Percentiles rank a stretch among this genome's conserved stretches.
These are phyloP conservation scores for Bipolaris oryzae DNA, from an alignment of 2,329 filamentous ascomycete genomes.

Conservation along the genomic window DNA sequence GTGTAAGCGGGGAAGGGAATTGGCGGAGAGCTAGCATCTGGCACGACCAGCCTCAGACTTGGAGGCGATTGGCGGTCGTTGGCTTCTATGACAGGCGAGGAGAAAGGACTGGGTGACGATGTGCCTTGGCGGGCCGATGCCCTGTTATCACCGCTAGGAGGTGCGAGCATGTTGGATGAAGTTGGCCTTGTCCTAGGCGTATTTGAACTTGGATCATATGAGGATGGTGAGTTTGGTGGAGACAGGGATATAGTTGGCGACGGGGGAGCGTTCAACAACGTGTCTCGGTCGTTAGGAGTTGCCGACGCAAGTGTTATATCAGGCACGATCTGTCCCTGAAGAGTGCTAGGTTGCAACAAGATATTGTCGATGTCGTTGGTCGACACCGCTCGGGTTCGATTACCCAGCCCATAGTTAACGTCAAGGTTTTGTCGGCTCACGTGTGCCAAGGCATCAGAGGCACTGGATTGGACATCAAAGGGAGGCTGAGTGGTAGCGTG, in stretches of 20 bases:
- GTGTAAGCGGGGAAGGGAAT: slow-evolving; percentile 73
- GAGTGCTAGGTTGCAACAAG: slow-evolving; percentile 50
- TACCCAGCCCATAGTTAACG: slow-evolving; percentile 34
- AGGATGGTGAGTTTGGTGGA: slow-evolving; percentile 44
- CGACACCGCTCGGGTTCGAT: slow-evolving; percentile 61
- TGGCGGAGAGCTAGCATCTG: slow-evolving; percentile 51
- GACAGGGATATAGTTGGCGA: slow-evolving; percentile 50
- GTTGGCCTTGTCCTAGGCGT: slow-evolving; percentile 27
- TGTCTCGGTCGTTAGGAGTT: slow-evolving; percentile 36
- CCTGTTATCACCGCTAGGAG: slow-evolving; percentile 46
- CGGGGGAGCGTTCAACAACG: slow-evolving; percentile 26
- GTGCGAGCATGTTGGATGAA: slow-evolving; percentile 42
- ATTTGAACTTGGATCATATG: slow-evolving; percentile 35
- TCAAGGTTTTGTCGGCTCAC: slow-evolving; percentile 37
- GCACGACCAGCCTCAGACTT: slow-evolving; percentile 52
- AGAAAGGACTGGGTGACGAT: slow-evolving; percentile 29
- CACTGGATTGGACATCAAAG: slow-evolving; percentile 35
- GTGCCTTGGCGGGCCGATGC: slow-evolving; percentile 25
- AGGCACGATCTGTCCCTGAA: slow-evolving; percentile 33
- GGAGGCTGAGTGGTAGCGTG: slow-evolving; percentile 52
- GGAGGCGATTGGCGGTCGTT: slow-evolving; percentile 35
- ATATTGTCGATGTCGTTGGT: slow-evolving; percentile 61
- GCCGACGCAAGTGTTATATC: slow-evolving; percentile 46
- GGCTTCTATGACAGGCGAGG: slow-evolving; percentile 37
- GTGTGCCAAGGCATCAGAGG: slow-evolving; percentile 27